Percentiles rank a stretch among this genome's conserved stretches.
Conservation (phyloP, 768 basidiomycete species). For the Mycena filopes region DNA sequence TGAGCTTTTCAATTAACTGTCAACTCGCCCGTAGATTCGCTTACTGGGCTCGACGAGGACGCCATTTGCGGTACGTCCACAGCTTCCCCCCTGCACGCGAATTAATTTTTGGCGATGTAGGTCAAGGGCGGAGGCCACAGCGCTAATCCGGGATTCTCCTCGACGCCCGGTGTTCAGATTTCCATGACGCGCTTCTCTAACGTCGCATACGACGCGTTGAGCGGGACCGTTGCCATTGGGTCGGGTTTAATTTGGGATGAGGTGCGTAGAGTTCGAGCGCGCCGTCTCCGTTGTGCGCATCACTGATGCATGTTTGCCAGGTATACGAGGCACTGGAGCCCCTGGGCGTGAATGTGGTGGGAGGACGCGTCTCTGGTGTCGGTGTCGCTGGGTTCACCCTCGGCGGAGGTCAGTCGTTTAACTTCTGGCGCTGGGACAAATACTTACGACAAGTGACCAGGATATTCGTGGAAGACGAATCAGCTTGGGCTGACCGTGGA, state of each 20-base stretch:
- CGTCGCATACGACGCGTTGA: constrained; percentile 51
- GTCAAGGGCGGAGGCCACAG: constrained; percentile 73
- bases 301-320: no score
- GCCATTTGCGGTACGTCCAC: constrained; percentile 65
- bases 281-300: neutral
- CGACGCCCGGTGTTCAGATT: constrained; percentile 69
- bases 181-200: constrained; percentile 60
- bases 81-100: neutral
- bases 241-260: constrained; percentile 72
- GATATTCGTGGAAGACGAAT: constrained; percentile 74
- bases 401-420: constrained; percentile 61
- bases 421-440: neutral
- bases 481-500: constrained; percentile 69
- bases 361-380: constrained; percentile 66
- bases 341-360: constrained; percentile 63
- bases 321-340: constrained; percentile 62
- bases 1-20: neutral
- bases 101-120: constrained; percentile 38
- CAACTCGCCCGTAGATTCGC: constrained; percentile 50
- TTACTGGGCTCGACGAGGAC: constrained; percentile 56
- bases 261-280: constrained; percentile 38
- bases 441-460: neutral
- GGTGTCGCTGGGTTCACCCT: constrained; percentile 69
- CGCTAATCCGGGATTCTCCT: constrained; percentile 66
- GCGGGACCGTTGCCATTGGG: constrained; percentile 55